Percentiles rank a stretch among this genome's conserved stretches.
phyloP scores from a whole-genome alignment of 305 asterid genomes.

The Fraxinus xanthoxyloides region DNA sequence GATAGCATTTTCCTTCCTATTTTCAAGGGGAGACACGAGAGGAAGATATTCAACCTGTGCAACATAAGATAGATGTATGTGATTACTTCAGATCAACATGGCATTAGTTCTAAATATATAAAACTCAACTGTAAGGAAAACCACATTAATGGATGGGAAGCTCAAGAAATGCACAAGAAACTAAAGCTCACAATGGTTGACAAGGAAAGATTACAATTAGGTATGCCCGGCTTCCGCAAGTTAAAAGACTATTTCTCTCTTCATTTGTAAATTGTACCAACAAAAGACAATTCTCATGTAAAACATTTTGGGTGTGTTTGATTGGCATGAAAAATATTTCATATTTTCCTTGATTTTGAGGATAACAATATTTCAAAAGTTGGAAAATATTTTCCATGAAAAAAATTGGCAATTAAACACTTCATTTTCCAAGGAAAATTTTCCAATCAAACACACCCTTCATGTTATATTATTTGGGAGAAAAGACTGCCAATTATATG shows the following conservation, averaged over 20 bases:
- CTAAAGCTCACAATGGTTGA: background rate
- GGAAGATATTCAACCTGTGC: constrained; percentile 96
- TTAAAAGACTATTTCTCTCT: background rate
- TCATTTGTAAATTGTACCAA: background rate
- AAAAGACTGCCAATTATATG: constrained; percentile 6
- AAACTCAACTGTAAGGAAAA: background rate
- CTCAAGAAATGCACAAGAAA: background rate
- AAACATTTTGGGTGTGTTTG: background rate
- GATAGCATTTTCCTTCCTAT: constrained; percentile 70
- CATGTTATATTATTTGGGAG: background rate
- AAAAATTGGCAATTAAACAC: background rate
- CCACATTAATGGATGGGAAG: background rate
- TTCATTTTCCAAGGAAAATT: background rate
- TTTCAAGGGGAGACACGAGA: constrained; percentile 64
- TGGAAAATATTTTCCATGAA: background rate
- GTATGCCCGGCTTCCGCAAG: background rate
- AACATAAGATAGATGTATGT: constrained; percentile 14
- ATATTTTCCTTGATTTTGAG: too few species aligned
- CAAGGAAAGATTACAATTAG: background rate
- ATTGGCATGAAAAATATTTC: background rate
- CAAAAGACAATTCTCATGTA: background rate
- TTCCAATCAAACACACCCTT: background rate
- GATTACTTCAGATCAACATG: constrained; percentile 11
- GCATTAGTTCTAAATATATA: background rate
- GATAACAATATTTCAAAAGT: background rate